Evolutionary conservation across 352 stramenopile genomes (phyloP), one percentile per base, ranked within the genome.

Genomic region (Phytophthora lateralis): DNA sequence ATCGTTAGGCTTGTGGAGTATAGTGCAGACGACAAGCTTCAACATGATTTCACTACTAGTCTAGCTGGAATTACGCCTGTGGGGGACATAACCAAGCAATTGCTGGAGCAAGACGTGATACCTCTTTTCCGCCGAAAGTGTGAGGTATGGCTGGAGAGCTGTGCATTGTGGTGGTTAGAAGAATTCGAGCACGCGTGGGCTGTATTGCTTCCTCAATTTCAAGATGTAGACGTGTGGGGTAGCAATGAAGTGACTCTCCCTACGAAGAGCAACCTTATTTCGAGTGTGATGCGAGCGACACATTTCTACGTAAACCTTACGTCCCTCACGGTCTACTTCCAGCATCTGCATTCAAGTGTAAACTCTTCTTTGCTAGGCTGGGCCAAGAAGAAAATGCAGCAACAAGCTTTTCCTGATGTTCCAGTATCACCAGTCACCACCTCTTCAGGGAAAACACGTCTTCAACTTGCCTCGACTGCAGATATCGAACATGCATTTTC

Each of bases 1-100:
- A 78, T 98, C 35, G 76, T 89, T 20, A 78, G 93, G 12, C 74
- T 98, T 15, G 78, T 97, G 11, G 93, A 97, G 65, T 91, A 89
- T 59, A 69, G 74, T 41, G 65, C 48, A 38, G 81, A 73, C 30
- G 71, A 80, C 32, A 71, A 64, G 15, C 74, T 88, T 41, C 63
- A 85, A 27, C 59, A 85, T 34, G 77, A 88, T 39, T 90, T 90
- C 47, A 77, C 84, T 35, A 77, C 55, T 34, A 66, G 51, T 32
- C 80, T 81, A 62, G 58, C 74, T 34, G 82, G 82, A 10, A 89
- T 95, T 58, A 90, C 82, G 15, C 69, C 80, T 14, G 69, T 72
- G 6, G 84, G 82, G 4, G 51, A 70, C 8, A 48, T 78, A 10
- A 87, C 82, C 20, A 88, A 75, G 34, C 47, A 72, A 27, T 58